Base-by-base conservation (phyloP, 1,139 yeast species). In the Komagataea norvegica region DNA sequence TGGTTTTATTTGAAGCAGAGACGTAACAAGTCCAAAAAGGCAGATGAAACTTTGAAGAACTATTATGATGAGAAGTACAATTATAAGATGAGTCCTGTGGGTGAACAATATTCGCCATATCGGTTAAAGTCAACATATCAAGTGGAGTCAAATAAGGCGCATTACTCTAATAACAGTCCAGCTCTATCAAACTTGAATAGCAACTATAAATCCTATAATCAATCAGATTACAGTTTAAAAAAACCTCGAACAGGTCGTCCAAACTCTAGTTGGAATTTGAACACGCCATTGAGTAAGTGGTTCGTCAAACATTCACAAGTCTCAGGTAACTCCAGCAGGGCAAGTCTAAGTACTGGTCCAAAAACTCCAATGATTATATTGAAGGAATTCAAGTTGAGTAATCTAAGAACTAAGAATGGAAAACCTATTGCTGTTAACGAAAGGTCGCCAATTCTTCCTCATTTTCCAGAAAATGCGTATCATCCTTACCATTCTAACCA, bases 271-370 rank as follows among this genome's bases (percentile, higher is more conserved):
- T 51, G 55, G 52, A 44, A 39, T 26, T 23, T 51, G 31, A 48
- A 43, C 33, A 48, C 55, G 1, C 57, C 57, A 8, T 30, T 53
- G 27, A 49, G 54, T 19, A 49, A 36, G 29, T 53, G 55, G 55
- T 53, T 53, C 34, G 43, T 38, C 8, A 48, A 45, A 25, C 46
- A 40, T 10, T 40, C 49, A 5, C 35, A 37, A 8, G 42, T 34
- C 0, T 40, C 45, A 0, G 37, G 32, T 10, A 37, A 25, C 7
- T 38, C 52, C 2, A 37, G 44, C 15, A 41, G 42, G 8, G 51
- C 47, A 15, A 47, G 51, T 26, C 27, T 48, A 18, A 48, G 49
- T 19, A 48, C 55, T 5, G 46, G 46, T 32, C 37, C 25, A 6
- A 46, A 46, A 6, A 46, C 54, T 1, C 53, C 55, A 11, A 39